Evolutionary conservation across 306 rosid genomes (phyloP).

Genomic region (Prinsepia uniflora): DNA sequence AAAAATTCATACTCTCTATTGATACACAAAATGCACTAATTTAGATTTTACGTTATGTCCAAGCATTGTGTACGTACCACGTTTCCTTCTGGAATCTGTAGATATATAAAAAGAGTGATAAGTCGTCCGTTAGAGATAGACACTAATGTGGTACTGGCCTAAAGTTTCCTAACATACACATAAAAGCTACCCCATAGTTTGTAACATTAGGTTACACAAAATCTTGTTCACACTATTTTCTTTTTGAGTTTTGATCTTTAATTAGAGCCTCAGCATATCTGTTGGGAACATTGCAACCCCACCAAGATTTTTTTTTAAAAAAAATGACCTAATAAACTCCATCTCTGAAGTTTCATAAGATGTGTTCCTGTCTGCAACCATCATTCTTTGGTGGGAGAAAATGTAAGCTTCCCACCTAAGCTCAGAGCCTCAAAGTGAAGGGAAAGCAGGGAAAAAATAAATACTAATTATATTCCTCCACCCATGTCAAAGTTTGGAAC

Average conservation of each 20-base stretch:
- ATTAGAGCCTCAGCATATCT: conserved; percentile 15
- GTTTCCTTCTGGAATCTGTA: too few relatives aligned
- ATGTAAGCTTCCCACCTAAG: conserved; percentile 58
- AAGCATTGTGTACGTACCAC: too few relatives aligned
- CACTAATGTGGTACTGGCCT: too few relatives aligned
- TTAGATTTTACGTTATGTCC: too few relatives aligned
- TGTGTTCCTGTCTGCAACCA: conserved; percentile 57
- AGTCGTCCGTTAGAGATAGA: too few relatives aligned
- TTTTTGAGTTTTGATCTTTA: conserved; percentile 29
- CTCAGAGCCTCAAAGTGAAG: conserved; percentile 32
- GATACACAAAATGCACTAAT: too few relatives aligned
- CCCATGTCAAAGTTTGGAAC: conserved; percentile 69
- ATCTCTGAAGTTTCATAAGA: conserved; percentile 65
- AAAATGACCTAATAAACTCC: conserved; percentile 5
- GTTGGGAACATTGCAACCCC: conserved; percentile 65
- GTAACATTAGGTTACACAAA: conserved; percentile 52
- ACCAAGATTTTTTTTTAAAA: conserved; percentile 37
- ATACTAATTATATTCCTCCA: conserved; percentile 51
- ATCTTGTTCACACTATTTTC: conserved; percentile 30
- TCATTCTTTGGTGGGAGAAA: conserved; percentile 63
- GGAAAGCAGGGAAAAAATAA: neutral
- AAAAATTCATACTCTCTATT: too few relatives aligned
- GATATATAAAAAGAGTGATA: too few relatives aligned
- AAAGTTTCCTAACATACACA: neutral
- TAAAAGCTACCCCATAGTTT: conserved; percentile 38